These are phyloP conservation scores for Eutypa lata DNA, from an alignment of 2,329 filamentous ascomycete species.

Conservation along the genomic window DNA sequence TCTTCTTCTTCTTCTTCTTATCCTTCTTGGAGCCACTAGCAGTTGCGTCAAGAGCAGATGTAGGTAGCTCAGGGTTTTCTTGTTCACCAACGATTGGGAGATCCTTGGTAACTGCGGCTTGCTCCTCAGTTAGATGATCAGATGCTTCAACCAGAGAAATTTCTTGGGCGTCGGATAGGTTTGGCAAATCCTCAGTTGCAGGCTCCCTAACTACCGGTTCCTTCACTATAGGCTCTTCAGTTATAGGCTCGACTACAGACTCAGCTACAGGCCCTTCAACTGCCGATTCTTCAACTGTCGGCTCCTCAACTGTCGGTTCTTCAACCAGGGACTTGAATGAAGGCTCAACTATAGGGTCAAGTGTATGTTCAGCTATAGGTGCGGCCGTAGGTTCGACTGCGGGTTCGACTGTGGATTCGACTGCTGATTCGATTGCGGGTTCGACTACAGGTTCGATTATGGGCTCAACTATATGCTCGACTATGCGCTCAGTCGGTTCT, in stretches of 20 bases:
- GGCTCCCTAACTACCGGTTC: not conserved
- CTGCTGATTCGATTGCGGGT: no score
- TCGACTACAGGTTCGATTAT: no score
- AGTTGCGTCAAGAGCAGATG: conserved; percentile 9
- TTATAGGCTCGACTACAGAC: no score
- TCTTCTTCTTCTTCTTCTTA: conserved; percentile 24
- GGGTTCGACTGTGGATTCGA: not conserved
- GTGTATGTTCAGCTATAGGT: not conserved
- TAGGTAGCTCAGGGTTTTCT: conserved; percentile 3
- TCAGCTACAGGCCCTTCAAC: not conserved
- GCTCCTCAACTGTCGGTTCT: not conserved
- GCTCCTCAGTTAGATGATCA: not conserved
- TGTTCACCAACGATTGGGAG: not conserved
- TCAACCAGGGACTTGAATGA: no score
- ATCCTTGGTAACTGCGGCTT: not conserved
- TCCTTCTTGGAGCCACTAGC: conserved; percentile 18
- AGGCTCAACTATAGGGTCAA: not conserved
- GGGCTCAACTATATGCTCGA: no score
- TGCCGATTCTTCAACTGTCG: not conserved
- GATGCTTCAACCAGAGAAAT: not conserved
- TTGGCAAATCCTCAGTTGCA: not conserved
- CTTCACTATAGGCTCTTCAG: not conserved
- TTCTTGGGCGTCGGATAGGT: not conserved
- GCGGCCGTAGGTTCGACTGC: not conserved
- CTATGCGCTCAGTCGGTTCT: not conserved